phyloP scores from a whole-genome alignment of 345 rosid species.

The Melaleuca quinquenervia region DNA sequence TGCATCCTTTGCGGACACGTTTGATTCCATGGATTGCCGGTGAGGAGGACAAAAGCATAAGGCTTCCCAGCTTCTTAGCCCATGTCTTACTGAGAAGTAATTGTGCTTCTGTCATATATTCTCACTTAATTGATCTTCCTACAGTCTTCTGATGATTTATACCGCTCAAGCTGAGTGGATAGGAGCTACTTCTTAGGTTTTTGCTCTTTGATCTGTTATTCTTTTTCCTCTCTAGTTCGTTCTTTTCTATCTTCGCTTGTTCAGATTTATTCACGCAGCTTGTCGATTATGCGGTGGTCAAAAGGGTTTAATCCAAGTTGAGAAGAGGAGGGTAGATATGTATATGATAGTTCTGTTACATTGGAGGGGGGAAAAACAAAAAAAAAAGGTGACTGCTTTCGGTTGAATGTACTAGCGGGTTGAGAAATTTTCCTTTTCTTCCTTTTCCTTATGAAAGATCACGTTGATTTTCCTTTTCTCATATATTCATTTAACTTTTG shows the following conservation, averaged over 20 bases:
- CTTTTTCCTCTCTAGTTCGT: background rate
- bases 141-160: background rate
- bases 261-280: background rate
- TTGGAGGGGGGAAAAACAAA: background rate
- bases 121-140: background rate
- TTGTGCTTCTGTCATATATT: background rate
- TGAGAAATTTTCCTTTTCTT: background rate
- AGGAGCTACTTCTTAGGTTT: background rate
- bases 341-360: background rate
- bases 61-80: background rate
- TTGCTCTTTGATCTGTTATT: background rate
- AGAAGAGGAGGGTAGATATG: background rate
- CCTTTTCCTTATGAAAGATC: background rate
- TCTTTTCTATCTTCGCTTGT: background rate
- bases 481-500: background rate
- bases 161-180: background rate
- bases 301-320: background rate
- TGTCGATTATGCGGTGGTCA: background rate
- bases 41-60: slow-evolving; percentile 14
- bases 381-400: background rate
- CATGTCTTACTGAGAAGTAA: background rate
- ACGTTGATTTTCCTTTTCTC: background rate
- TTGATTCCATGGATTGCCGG: slow-evolving; percentile 49
- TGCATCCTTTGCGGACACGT: slow-evolving; percentile 34
- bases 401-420: background rate